Evolutionary conservation across 768 basidiomycete genomes (phyloP), one percentile per base, ranked within the genome.

Genomic region (Suillus luteus): DNA sequence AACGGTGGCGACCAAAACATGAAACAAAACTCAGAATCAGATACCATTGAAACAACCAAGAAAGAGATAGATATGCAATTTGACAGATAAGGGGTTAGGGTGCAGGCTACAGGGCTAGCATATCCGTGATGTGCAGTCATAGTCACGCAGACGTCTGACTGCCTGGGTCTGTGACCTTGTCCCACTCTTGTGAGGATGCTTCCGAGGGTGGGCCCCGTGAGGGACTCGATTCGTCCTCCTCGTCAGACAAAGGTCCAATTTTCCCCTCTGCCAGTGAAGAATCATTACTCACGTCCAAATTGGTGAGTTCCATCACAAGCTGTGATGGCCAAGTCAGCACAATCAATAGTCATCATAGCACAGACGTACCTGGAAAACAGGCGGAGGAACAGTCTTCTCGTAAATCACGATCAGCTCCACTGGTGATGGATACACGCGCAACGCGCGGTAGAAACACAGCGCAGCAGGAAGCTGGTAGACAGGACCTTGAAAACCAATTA

Each of bases 401-500:
- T 97, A 96, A 66, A 99, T 96, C 76, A 91, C 86, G 70, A 99
- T 90, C 69, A 99, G 86, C 76, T 99, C 97, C 38, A 94, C 87
- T 0, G 96, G 94, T 37, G 92, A 87, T 58, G 97, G 97, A 79
- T 99, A 99, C 41, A 97, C 95, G 61, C 91, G 84, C 64, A 99
- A 87, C 1, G 95, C 96, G 58, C 94, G 86, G 85, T 89, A 99
- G 85, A 99, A 99, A 48, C 88, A 86, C 73, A 93, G 76, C 48
- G 97, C 96, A 22, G 96, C 89, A 12, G 88, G 83, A 33, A 98
- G 82, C 72, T 90, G 79, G 77, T 88, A 90, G 33, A 82, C 76
- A 49, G 92, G 90, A 43, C 96, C 96, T 97, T 65, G 31, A 27
- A 62, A 55, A 24, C 27, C 24, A 24, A 15, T 35, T 27, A 14